Conservation (phyloP, 345 rosid genomes). For the Populus deltoides region DNA sequence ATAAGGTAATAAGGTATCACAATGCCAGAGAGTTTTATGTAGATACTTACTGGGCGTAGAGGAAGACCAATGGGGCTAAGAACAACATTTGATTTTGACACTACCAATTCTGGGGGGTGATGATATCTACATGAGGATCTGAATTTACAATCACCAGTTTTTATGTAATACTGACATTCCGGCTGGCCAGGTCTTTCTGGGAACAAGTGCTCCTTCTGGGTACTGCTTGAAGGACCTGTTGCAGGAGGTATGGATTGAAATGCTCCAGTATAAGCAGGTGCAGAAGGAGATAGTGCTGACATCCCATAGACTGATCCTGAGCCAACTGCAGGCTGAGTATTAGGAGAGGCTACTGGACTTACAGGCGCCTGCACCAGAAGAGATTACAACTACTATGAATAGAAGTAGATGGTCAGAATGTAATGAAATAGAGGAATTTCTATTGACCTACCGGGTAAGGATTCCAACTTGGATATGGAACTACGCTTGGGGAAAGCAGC, state of each 20-base stretch:
- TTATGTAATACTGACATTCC: constrained; percentile 81
- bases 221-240: constrained; percentile 49
- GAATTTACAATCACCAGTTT: constrained; percentile 83
- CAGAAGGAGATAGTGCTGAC: constrained; percentile 58
- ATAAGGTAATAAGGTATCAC: not conserved
- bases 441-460: constrained; percentile 61
- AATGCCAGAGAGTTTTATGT: not conserved
- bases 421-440: not conserved
- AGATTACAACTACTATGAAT: constrained; percentile 1
- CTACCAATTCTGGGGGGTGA: constrained; percentile 65
- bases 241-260: constrained; percentile 49
- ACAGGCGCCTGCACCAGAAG: constrained; percentile 46
- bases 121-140: constrained; percentile 87
- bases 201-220: constrained; percentile 57
- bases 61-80: constrained; percentile 80
- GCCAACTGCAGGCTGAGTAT: constrained; percentile 53
- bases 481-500: constrained; percentile 65
- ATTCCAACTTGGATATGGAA: constrained; percentile 68
- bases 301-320: constrained; percentile 60
- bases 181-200: constrained; percentile 90
- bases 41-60: constrained; percentile 59
- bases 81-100: constrained; percentile 41
- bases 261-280: constrained; percentile 55
- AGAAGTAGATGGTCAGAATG: not conserved
- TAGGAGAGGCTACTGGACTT: constrained; percentile 54